Evolutionary conservation across 176 grass and related monocot genomes (phyloP).

Genomic region (Carex scoparia): DNA sequence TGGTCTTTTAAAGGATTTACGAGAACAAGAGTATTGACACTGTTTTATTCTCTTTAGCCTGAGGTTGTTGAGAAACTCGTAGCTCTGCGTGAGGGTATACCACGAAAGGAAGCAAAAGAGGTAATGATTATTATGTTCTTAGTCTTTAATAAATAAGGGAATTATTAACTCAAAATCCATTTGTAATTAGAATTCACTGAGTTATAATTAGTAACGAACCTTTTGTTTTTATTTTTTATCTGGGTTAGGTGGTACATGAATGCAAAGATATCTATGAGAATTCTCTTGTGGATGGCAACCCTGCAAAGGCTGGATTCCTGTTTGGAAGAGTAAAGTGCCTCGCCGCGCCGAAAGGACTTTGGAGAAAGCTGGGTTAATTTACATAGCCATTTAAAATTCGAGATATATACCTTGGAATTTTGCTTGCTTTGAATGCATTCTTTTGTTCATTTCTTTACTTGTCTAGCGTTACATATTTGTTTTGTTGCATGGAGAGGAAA

Average conservation of each 20-base stretch:
- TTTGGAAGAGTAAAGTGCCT: conserved; percentile 93
- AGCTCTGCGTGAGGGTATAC: conserved; percentile 84
- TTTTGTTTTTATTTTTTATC: conserved; percentile 19
- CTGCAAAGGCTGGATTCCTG: conserved; percentile 72
- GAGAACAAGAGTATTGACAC: conserved; percentile 24
- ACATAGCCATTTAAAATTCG: not conserved
- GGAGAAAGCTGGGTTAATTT: conserved; percentile 70
- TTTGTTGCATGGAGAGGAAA: not conserved
- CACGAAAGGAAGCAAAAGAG: conserved; percentile 95
- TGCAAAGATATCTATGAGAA: conserved; percentile 95
- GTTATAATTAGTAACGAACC: not conserved
- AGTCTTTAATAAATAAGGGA: not conserved
- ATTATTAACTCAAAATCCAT: not conserved
- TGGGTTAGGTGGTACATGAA: conserved; percentile 87
- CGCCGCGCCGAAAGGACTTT: conserved; percentile 63
- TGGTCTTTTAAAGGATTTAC: not conserved
- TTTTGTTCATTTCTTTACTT: conserved; percentile 46
- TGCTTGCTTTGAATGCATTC: conserved; percentile 29
- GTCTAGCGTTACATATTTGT: conserved; percentile 7
- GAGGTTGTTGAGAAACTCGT: conserved; percentile 99
- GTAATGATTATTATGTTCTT: conserved; percentile 29
- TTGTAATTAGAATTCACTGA: not conserved
- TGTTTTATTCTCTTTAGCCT: conserved; percentile 38
- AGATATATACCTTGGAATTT: conserved; percentile 20
- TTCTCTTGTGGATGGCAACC: conserved; percentile 68